Evolutionary conservation across 192 early-diverging fungal species (phyloP).

Genomic region (Coemansia erecta): DNA sequence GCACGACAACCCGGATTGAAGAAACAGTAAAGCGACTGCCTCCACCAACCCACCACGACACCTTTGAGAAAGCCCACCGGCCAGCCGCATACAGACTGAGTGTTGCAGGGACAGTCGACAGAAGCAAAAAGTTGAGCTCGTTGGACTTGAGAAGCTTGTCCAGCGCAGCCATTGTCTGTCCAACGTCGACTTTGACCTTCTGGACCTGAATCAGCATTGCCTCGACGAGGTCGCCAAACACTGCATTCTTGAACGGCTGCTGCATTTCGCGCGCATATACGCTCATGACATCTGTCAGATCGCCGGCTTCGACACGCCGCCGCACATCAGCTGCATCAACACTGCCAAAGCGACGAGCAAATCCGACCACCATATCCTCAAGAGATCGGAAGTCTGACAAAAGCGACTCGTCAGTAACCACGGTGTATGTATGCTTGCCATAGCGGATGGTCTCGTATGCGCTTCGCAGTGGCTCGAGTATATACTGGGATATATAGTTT

Average conservation of each 20-base stretch:
- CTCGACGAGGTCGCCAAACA: slow-evolving; percentile 66
- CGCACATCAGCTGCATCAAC: slow-evolving; percentile 57
- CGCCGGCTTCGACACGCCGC: slow-evolving; percentile 67
- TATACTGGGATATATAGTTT: slow-evolving; percentile 74
- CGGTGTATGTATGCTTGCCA: slow-evolving; percentile 69
- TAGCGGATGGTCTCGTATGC: slow-evolving; percentile 82
- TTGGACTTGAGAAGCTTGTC: slow-evolving; percentile 92
- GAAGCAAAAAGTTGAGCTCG: slow-evolving; percentile 92
- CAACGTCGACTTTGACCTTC: slow-evolving; percentile 93
- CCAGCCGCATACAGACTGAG: slow-evolving; percentile 56
- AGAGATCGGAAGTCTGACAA: slow-evolving; percentile 79
- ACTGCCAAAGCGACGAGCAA: slow-evolving; percentile 59
- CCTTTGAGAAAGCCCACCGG: slow-evolving; percentile 31
- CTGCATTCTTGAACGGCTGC: slow-evolving; percentile 46
- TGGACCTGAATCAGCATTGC: slow-evolving; percentile 81
- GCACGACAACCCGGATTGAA: slow-evolving; percentile 54
- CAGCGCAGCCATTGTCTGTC: slow-evolving; percentile 85
- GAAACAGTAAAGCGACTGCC: slow-evolving; percentile 41
- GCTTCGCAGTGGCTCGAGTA: slow-evolving; percentile 68
- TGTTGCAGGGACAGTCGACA: slow-evolving; percentile 76
- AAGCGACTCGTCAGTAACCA: slow-evolving; percentile 74
- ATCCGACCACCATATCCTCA: slow-evolving; percentile 86
- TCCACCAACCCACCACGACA: slow-evolving; percentile 43
- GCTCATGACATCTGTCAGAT: slow-evolving; percentile 74
- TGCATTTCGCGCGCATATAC: slow-evolving; percentile 77